phyloP scores from a whole-genome alignment of 202 grass and related monocot genomes.

The Elaeis oleifera region DNA sequence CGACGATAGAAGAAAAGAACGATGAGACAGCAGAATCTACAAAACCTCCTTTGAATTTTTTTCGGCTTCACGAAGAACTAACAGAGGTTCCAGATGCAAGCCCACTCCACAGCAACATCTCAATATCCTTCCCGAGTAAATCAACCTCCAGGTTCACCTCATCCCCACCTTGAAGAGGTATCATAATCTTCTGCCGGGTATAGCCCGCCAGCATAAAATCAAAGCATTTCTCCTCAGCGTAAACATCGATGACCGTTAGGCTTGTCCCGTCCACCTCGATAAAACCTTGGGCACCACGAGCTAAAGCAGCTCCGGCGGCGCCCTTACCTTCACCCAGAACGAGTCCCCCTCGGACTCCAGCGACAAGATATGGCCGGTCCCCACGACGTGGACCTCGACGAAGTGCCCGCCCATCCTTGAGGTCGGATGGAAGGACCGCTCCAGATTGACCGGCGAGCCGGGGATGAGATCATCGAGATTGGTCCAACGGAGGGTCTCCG shows the following conservation, averaged over 20 bases:
- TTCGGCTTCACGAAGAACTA: too few species aligned
- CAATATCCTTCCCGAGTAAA: slow-evolving; percentile 87
- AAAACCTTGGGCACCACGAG: slow-evolving; percentile 84
- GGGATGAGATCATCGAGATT: slow-evolving; percentile 39
- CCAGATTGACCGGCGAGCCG: slow-evolving; percentile 66
- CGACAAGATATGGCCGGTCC: slow-evolving; percentile 61
- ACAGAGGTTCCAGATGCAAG: neutral
- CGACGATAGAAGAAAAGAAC: too few species aligned
- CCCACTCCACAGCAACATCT: slow-evolving; percentile 58
- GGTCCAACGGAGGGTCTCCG: slow-evolving; percentile 77
- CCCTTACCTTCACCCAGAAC: slow-evolving; percentile 73
- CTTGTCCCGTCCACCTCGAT: slow-evolving; percentile 83
- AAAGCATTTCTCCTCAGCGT: slow-evolving; percentile 58
- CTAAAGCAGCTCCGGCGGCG: slow-evolving; percentile 46
- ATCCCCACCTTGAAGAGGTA: slow-evolving; percentile 57
- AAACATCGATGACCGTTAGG: slow-evolving; percentile 62
- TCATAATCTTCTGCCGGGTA: slow-evolving; percentile 80
- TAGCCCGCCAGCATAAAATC: slow-evolving; percentile 95
- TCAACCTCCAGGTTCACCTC: slow-evolving; percentile 95
- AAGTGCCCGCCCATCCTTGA: slow-evolving; percentile 89
- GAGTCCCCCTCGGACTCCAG: slow-evolving; percentile 79
- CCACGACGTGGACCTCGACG: slow-evolving; percentile 92
- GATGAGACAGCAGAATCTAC: too few species aligned
- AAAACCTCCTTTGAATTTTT: too few species aligned
- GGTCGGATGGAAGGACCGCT: slow-evolving; percentile 59